Conservation (phyloP, 2,329 filamentous ascomycete genomes). For the Aspergillus aculeatinus region DNA sequence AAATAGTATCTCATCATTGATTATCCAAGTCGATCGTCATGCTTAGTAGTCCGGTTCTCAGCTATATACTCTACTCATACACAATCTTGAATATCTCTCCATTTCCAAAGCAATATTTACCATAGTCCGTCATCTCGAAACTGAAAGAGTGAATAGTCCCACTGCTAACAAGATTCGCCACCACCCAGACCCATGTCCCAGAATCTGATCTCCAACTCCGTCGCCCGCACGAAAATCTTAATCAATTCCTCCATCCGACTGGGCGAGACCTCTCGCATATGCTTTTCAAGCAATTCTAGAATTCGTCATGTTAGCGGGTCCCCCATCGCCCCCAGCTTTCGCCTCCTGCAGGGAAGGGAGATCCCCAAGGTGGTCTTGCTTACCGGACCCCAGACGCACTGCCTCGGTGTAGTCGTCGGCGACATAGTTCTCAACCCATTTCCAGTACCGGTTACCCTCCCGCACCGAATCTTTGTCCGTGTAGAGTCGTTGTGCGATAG, state of each 20-base stretch:
- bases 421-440: conserved; percentile 88
- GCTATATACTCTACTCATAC: neutral
- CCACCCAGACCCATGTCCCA: conserved; percentile 66
- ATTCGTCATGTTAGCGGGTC: conserved; percentile 11
- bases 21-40: too few relatives aligned
- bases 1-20: neutral
- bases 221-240: conserved; percentile 82
- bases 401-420: conserved; percentile 75
- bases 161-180: conserved; percentile 18
- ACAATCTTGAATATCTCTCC: neutral
- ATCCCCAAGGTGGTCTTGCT: conserved; percentile 24
- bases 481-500: conserved; percentile 70
- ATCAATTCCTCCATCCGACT: conserved; percentile 77
- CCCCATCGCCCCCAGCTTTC: neutral
- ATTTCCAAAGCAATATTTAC: too few relatives aligned
- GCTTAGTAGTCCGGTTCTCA: neutral
- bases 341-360: neutral
- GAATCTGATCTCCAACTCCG: conserved; percentile 72
- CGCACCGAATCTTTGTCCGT: conserved; percentile 59
- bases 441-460: conserved; percentile 74
- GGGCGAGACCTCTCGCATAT: conserved; percentile 71
- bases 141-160: neutral
- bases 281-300: conserved; percentile 70
- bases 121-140: neutral
- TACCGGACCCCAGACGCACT: conserved; percentile 68